Percentiles rank a stretch among this genome's conserved stretches.
phyloP scores from a whole-genome alignment of 192 early-diverging fungal genomes.

The Coemansia sp. region DNA sequence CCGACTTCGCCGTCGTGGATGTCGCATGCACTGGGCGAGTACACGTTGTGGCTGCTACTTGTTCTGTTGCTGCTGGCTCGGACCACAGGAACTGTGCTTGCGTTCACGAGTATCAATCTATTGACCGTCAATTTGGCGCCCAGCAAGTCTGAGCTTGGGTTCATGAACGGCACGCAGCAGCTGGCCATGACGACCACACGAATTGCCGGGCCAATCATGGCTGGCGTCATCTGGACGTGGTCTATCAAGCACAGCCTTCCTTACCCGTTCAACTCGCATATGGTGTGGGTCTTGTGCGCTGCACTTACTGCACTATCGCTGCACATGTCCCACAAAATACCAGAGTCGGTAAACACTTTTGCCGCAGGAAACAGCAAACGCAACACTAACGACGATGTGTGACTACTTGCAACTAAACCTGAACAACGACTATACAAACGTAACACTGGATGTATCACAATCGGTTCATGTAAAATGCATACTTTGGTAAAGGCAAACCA shows the following conservation, averaged over 20 bases:
- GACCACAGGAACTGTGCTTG: constrained; percentile 18
- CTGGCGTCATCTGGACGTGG: constrained; percentile 31
- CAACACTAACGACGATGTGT: neutral
- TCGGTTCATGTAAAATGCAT: neutral
- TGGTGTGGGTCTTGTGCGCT: constrained; percentile 38
- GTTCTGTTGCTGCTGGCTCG: constrained; percentile 14
- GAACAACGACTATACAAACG: too few relatives aligned
- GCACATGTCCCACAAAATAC: constrained; percentile 16
- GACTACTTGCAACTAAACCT: neutral
- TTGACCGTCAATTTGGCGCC: constrained; percentile 41
- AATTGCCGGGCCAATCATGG: constrained; percentile 27
- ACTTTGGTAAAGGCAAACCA: neutral
- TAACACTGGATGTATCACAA: neutral
- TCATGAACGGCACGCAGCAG: constrained; percentile 48
- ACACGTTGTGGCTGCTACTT: constrained; percentile 23
- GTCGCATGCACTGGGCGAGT: neutral
- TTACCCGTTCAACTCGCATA: constrained; percentile 42
- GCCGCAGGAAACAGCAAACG: constrained; percentile 13
- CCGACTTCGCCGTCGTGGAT: neutral
- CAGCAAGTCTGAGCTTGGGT: constrained; percentile 23
- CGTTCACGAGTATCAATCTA: constrained; percentile 38
- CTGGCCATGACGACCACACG: constrained; percentile 25
- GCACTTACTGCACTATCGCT: constrained; percentile 8
- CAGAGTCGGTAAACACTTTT: constrained; percentile 37
- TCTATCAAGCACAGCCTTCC: constrained; percentile 31